A percentile compares a stretch with the other conserved stretches of the same genome.
phyloP scores from a whole-genome alignment of 306 rosid genomes.

The Heteromeles arbutifolia region DNA sequence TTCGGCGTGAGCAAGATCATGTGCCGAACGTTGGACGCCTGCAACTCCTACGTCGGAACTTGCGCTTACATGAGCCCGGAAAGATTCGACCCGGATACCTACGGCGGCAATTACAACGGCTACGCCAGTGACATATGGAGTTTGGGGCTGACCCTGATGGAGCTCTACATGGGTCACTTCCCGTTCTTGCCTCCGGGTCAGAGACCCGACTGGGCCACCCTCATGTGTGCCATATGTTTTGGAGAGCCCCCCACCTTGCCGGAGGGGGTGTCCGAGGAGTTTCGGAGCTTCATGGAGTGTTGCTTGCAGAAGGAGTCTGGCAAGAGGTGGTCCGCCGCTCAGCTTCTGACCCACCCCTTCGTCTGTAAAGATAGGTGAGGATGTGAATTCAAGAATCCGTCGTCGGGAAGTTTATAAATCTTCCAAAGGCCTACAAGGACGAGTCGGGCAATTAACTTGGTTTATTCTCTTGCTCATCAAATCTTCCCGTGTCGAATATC shows the following conservation, averaged over 20 bases:
- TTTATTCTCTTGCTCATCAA: not conserved
- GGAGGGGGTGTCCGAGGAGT: conserved; percentile 44
- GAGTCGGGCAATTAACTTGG: not conserved
- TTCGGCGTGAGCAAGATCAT: conserved; percentile 82
- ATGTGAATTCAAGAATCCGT: not conserved
- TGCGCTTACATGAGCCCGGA: conserved; percentile 99
- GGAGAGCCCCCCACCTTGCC: conserved; percentile 73
- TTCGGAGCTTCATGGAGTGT: conserved; percentile 54
- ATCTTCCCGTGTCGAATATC: not conserved
- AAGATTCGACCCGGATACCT: conserved; percentile 74
- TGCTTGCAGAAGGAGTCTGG: conserved; percentile 77
- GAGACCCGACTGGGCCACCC: conserved; percentile 84
- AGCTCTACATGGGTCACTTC: conserved; percentile 82
- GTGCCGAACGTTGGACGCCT: conserved; percentile 67
- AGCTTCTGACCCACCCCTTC: conserved; percentile 69
- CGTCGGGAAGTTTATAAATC: not conserved
- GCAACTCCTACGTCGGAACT: conserved; percentile 86
- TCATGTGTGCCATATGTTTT: conserved; percentile 87
- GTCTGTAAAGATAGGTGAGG: conserved; percentile 19
- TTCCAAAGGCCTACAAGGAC: not conserved
- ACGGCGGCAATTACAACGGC: conserved; percentile 78
- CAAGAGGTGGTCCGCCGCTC: conserved; percentile 66
- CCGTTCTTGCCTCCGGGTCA: conserved; percentile 80
- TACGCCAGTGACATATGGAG: conserved; percentile 89
- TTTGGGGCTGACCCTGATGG: conserved; percentile 72